Evolutionary conservation across 2,329 filamentous ascomycete genomes (phyloP).

Genomic region (Amauroascus verrucosus): DNA sequence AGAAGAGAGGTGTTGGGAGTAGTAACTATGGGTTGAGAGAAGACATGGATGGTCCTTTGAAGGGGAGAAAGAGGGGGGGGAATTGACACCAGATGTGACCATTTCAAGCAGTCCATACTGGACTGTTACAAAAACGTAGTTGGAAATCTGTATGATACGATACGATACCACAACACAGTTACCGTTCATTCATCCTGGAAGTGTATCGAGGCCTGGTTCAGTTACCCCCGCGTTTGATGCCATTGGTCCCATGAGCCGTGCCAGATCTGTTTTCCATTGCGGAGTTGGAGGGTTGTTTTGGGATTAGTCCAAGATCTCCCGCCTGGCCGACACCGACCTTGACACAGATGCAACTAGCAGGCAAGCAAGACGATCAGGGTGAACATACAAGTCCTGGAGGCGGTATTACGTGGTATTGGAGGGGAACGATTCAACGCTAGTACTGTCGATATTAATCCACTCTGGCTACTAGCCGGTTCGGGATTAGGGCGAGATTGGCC

Average conservation of each 20-base stretch:
- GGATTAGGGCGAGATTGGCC: neutral
- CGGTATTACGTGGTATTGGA: neutral
- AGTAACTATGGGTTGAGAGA: neutral
- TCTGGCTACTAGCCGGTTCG: neutral
- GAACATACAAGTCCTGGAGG: too few species aligned
- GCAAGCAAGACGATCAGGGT: neutral
- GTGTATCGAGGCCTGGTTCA: neutral
- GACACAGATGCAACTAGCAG: neutral
- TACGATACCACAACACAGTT: too few species aligned
- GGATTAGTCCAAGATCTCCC: neutral
- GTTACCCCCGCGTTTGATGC: neutral
- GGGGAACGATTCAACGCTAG: neutral
- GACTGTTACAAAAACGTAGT: neutral
- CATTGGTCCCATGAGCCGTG: constrained; percentile 1
- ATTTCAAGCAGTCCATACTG: too few species aligned
- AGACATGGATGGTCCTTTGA: neutral
- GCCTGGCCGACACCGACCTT: neutral
- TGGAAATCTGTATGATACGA: neutral
- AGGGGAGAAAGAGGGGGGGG: neutral
- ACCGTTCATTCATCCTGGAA: neutral
- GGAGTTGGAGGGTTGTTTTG: neutral
- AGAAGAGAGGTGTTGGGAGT: too few species aligned
- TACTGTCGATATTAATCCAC: neutral
- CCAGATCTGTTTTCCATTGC: neutral
- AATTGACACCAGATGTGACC: neutral